Evolutionary conservation across 805 yeast genomes (phyloP), one percentile per base, ranked within the genome.

Genomic region (Lachancea meyersii): DNA sequence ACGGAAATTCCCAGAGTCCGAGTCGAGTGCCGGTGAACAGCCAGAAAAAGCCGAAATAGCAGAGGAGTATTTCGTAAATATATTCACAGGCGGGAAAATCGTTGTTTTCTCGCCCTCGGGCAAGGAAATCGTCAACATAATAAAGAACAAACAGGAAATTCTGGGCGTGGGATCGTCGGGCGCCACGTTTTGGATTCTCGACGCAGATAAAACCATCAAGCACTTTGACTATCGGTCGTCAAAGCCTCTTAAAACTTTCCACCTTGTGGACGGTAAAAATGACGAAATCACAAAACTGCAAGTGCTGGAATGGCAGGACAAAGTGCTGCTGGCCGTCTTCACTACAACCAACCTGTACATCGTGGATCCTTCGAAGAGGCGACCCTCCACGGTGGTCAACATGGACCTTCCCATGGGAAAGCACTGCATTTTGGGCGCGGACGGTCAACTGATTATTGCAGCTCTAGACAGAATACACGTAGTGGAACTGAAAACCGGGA

Each of bases 301-400:
- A 41, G 49, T 56, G 11, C 47, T 61, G 26, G 46, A 40, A 31
- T 43, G 44, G 9, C 48, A 39, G 19, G 48, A 47, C 4, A 45
- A 42, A 2, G 60, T 61, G 24, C 48, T 48, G 8, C 43, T 71
- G 10, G 47, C 65, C 40, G 59, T 61, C 10, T 47, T 55, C 13
- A 53, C 64, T 3, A 55, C 55, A 38, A 39, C 53, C 55, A 71
- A 79, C 8, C 80, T 81, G 9, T 80, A 79, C 56, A 68, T 82
- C 44, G 75, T 82, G 55, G 86, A 82, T 59, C 86, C 86, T 33
- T 51, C 56, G n/a, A 58, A 61, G 40, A 62, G 63, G 45, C 58
- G 61, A 43, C 67, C 66, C 13, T 43, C 49, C 3, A 40, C 49
- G 19, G 41, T 57, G 5, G 35, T 38, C 10, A 28, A 33, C 17